A percentile compares a stretch with the other conserved stretches of the same genome.
Evolutionary conservation across 306 rosid genomes (phyloP).

Genomic region (Argentina anserina): DNA sequence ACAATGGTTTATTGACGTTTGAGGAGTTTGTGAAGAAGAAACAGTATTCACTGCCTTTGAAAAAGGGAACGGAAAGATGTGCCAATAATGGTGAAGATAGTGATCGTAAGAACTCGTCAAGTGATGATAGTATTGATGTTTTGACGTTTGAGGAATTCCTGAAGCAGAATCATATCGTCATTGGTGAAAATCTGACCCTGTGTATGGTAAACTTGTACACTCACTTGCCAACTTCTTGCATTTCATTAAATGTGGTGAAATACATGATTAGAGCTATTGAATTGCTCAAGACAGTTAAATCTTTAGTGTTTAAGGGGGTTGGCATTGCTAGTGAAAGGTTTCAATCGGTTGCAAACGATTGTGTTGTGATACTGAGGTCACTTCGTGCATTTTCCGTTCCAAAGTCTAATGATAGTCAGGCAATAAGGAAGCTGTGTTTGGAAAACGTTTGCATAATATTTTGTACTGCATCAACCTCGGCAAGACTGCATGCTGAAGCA

Average conservation of each 20-base stretch:
- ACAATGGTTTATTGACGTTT: neutral
- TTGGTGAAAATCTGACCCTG: slow-evolving; percentile 17
- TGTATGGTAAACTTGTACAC: slow-evolving; percentile 24
- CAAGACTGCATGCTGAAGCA: slow-evolving; percentile 28
- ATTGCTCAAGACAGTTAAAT: slow-evolving; percentile 19
- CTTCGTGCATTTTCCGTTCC: slow-evolving; percentile 30
- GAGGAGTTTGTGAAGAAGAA: slow-evolving; percentile 31
- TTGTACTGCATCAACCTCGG: slow-evolving; percentile 43
- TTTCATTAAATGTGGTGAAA: slow-evolving; percentile 18
- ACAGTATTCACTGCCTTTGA: neutral
- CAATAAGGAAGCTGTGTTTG: slow-evolving; percentile 35
- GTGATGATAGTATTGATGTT: neutral
- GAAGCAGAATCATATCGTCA: slow-evolving; percentile 13
- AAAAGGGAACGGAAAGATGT: neutral
- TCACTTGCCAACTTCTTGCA: slow-evolving; percentile 18
- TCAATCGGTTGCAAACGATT: neutral
- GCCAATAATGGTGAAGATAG: neutral
- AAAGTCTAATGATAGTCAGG: slow-evolving; percentile 16
- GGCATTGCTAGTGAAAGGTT: slow-evolving; percentile 14
- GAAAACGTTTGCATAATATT: slow-evolving; percentile 33
- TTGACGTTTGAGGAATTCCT: slow-evolving; percentile 31
- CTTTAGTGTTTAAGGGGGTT: neutral
- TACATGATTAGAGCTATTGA: slow-evolving; percentile 26
- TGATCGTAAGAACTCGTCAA: neutral
- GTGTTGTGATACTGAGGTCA: slow-evolving; percentile 17